Evolutionary conservation across 2,329 filamentous ascomycete species (phyloP).

Genomic region (Salinomyces thailandicus): DNA sequence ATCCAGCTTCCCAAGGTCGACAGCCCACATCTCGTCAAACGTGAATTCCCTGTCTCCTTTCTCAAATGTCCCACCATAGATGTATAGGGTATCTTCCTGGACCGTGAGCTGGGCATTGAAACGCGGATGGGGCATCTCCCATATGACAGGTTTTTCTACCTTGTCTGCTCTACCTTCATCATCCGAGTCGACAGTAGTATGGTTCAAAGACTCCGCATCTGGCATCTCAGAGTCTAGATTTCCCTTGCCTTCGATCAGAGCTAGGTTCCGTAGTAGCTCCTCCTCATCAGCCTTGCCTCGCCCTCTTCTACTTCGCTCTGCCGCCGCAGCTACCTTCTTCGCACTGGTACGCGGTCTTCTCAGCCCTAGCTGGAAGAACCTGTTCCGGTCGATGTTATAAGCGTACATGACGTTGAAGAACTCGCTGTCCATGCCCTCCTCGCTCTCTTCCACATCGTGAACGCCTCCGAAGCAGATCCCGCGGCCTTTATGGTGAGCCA

Average conservation of each 20-base stretch:
- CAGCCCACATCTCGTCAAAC: slow-evolving; percentile 86
- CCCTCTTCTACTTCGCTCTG: slow-evolving; percentile 52
- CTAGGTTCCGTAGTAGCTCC: slow-evolving; percentile 76
- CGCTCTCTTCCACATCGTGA: slow-evolving; percentile 42
- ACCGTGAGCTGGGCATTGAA: slow-evolving; percentile 89
- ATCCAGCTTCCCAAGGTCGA: slow-evolving; percentile 90
- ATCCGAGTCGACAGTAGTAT: slow-evolving; percentile 24
- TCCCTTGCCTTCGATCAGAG: slow-evolving; percentile 67
- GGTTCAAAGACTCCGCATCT: slow-evolving; percentile 13
- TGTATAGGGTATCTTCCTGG: slow-evolving; percentile 84
- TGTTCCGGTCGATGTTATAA: slow-evolving; percentile 91
- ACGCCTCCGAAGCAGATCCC: slow-evolving; percentile 92
- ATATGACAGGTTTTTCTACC: slow-evolving; percentile 48
- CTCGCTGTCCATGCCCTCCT: slow-evolving; percentile 87
- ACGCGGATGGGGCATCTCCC: slow-evolving; percentile 77
- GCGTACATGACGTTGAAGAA: slow-evolving; percentile 90
- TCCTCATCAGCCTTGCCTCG: slow-evolving; percentile 84
- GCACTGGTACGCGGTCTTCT: slow-evolving; percentile 55
- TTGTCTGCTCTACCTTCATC: slow-evolving; percentile 46
- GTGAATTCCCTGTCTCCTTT: slow-evolving; percentile 92
- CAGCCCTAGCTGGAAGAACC: slow-evolving; percentile 77
- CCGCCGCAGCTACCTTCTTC: slow-evolving; percentile 42
- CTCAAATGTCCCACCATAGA: slow-evolving; percentile 92
- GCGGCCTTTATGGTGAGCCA: slow-evolving; percentile 86
- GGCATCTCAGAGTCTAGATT: slow-evolving; percentile 43